phyloP scores from a whole-genome alignment of 2,329 filamentous ascomycete genomes.

The Venturia carpophila region DNA sequence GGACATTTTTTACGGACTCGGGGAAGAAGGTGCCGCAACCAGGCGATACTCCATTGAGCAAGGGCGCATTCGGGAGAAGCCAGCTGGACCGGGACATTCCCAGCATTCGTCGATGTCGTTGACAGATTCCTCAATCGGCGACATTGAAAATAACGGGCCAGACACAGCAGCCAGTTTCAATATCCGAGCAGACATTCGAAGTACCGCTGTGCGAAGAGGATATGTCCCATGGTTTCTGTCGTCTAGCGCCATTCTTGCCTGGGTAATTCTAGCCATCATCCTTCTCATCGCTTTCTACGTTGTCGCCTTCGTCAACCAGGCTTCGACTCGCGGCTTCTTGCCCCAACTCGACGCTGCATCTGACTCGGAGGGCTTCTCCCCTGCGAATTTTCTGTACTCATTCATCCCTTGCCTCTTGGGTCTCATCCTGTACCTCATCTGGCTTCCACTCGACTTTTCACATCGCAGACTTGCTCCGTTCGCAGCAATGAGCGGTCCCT shows the following conservation, averaged over 20 bases:
- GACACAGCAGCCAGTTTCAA: constrained; percentile 35
- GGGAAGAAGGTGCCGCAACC: constrained; percentile 50
- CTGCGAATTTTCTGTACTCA: constrained; percentile 80
- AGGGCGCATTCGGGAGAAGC: constrained; percentile 42
- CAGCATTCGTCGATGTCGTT: constrained; percentile 21
- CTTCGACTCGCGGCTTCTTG: constrained; percentile 61
- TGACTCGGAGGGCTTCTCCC: constrained; percentile 58
- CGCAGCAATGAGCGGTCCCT: constrained; percentile 51
- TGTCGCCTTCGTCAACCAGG: constrained; percentile 66
- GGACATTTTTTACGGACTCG: constrained; percentile 71
- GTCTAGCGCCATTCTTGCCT: constrained; percentile 56
- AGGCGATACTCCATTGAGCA: constrained; percentile 44
- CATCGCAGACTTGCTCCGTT: constrained; percentile 62
- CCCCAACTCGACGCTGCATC: constrained; percentile 59
- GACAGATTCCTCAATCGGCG: constrained; percentile 11
- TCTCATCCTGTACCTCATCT: constrained; percentile 57
- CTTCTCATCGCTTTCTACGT: constrained; percentile 50
- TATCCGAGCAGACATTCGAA: constrained; percentile 45
- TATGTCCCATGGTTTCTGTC: constrained; percentile 73
- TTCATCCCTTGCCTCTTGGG: constrained; percentile 65
- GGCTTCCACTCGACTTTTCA: constrained; percentile 58
- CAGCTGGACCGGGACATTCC: constrained; percentile 25
- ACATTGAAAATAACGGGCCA: constrained; percentile 22
- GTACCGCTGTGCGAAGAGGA: constrained; percentile 49
- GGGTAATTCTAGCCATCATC: constrained; percentile 41